Conservation (phyloP, 768 basidiomycete genomes). For the Mycena galopus region DNA sequence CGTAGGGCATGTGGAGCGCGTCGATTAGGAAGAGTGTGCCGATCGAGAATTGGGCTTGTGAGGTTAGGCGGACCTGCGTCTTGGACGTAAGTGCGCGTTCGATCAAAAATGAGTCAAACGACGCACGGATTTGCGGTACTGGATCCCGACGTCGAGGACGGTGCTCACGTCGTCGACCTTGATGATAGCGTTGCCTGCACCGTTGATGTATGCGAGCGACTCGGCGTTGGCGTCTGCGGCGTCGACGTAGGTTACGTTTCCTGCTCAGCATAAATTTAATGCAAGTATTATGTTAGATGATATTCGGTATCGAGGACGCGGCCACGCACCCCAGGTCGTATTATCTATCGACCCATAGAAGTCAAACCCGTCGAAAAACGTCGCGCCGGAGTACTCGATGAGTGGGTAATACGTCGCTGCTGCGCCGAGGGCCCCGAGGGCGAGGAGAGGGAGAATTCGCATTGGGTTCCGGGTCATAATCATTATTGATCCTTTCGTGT, state of each 20-base stretch:
- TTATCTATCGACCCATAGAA: constrained; percentile 36
- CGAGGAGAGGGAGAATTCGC: neutral
- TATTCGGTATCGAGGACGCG: neutral
- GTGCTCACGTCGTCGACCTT: constrained; percentile 76
- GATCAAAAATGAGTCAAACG: too few species aligned
- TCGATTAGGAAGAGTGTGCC: constrained; percentile 62
- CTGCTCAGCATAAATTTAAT: constrained; percentile 44
- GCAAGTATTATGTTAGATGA: neutral
- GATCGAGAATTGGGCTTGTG: constrained; percentile 54
- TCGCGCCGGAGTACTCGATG: constrained; percentile 26
- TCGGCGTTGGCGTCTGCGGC: constrained; percentile 59
- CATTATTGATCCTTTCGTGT: neutral
- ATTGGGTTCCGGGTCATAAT: constrained; percentile 4
- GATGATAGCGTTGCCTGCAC: constrained; percentile 74
- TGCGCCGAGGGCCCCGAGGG: neutral
- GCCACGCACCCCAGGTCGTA: constrained; percentile 36
- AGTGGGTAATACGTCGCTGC: constrained; percentile 31
- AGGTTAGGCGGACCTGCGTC: constrained; percentile 25
- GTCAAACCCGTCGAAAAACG: constrained; percentile 35
- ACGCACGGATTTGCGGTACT: constrained; percentile 35
- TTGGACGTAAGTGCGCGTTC: neutral
- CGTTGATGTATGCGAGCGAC: constrained; percentile 70
- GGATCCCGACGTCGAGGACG: constrained; percentile 20
- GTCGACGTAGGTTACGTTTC: constrained; percentile 74
- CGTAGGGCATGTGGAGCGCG: constrained; percentile 61